These are phyloP conservation scores for Cornus controversa DNA, from an alignment of 148 eudicot genomes.

Conservation along the genomic window DNA sequence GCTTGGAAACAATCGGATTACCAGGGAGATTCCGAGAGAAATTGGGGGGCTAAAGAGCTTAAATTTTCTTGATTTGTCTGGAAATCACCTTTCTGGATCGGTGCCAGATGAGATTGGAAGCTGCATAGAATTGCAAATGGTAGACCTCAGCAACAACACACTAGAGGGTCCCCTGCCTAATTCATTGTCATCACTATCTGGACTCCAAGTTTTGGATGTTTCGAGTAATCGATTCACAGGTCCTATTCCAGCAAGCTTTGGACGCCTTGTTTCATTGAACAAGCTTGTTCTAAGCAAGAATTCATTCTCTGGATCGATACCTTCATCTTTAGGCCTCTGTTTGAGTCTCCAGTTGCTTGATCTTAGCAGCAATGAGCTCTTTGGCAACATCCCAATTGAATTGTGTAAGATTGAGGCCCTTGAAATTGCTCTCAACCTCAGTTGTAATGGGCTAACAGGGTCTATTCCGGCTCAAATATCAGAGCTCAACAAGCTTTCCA, in stretches of 20 bases:
- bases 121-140: conserved; percentile 62
- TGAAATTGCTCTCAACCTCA: conserved; percentile 71
- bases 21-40: conserved; percentile 56
- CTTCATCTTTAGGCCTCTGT: conserved; percentile 60
- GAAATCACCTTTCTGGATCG: conserved; percentile 53
- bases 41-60: conserved; percentile 53
- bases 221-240: conserved; percentile 58
- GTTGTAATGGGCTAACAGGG: conserved; percentile 59
- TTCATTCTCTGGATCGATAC: conserved; percentile 56
- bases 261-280: conserved; percentile 54
- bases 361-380: conserved; percentile 60
- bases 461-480: conserved; percentile 57
- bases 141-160: conserved; percentile 53
- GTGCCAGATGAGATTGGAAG: conserved; percentile 68
- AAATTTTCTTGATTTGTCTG: conserved; percentile 73
- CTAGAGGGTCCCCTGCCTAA: conserved; percentile 50
- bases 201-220: conserved; percentile 63
- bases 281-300: conserved; percentile 59
- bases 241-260: conserved; percentile 59
- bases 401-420: conserved; percentile 59
- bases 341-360: conserved; percentile 76
- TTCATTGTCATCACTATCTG: conserved; percentile 53
- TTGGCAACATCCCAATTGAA: conserved; percentile 54
- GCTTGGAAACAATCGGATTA: conserved; percentile 45
- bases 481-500: conserved; percentile 61